These are phyloP conservation scores for Kuraishia ogatae DNA, from an alignment of 805 yeast genomes.

Conservation along the genomic window DNA sequence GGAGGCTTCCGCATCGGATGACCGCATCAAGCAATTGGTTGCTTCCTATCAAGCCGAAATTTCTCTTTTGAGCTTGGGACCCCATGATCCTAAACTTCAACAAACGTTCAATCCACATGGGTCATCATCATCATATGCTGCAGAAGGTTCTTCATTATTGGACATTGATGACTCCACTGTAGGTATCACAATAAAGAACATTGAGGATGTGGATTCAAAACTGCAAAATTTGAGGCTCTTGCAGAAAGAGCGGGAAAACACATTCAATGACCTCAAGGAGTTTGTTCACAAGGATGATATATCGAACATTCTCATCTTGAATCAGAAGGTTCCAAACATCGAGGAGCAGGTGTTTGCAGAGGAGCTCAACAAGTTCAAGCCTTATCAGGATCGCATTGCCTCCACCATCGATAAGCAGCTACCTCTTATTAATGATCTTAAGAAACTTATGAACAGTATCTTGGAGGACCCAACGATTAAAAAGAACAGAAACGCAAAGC, in stretches of 20 bases:
- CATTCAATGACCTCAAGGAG: constrained; percentile 57
- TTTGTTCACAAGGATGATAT: constrained; percentile 79
- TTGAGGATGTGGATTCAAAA: constrained; percentile 45
- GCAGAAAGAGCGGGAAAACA: constrained; percentile 52
- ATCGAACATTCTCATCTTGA: constrained; percentile 61
- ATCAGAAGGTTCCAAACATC: constrained; percentile 34
- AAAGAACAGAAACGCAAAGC: constrained; percentile 34
- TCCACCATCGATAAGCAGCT: constrained; percentile 62
- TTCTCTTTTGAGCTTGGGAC: constrained; percentile 34
- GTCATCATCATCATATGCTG: background rate
- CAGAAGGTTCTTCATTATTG: constrained; percentile 34
- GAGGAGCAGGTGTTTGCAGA: constrained; percentile 50
- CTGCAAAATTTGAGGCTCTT: constrained; percentile 54
- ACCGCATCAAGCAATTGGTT: constrained; percentile 39
- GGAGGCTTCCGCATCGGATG: constrained; percentile 56
- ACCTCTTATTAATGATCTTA: constrained; percentile 31
- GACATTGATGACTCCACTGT: constrained; percentile 54
- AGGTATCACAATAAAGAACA: constrained; percentile 22
- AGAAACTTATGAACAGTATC: constrained; percentile 32
- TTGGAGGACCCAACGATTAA: constrained; percentile 37
- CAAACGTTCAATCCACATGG: constrained; percentile 14
- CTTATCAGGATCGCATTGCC: constrained; percentile 57
- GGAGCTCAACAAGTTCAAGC: constrained; percentile 71
- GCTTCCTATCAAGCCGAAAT: constrained; percentile 33
- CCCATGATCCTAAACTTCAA: constrained; percentile 29